Evolutionary conservation across 306 rosid genomes (phyloP).

Genomic region (Mucuna pruriens): DNA sequence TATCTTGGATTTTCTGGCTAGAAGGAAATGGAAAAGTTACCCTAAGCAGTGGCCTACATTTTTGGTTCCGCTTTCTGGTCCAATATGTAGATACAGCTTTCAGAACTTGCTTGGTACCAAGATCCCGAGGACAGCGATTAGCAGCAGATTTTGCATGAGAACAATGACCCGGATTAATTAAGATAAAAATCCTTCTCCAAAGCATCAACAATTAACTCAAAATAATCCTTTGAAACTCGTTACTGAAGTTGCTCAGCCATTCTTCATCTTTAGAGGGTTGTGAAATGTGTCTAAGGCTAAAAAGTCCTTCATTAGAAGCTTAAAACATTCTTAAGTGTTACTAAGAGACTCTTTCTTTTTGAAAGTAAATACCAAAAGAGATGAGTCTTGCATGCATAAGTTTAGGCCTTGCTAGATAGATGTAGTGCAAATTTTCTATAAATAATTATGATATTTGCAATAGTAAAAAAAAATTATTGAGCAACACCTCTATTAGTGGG

Average conservation of each 20-base stretch:
- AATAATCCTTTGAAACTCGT: constrained; percentile 57
- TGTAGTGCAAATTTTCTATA: too few species aligned
- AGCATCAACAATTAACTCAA: constrained; percentile 72
- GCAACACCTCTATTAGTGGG: too few species aligned
- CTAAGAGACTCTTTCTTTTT: too few species aligned
- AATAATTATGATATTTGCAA: too few species aligned
- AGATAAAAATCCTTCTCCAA: constrained; percentile 69
- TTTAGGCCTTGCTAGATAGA: too few species aligned
- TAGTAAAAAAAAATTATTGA: too few species aligned
- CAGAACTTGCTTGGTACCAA: constrained; percentile 50
- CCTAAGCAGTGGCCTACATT: constrained; percentile 51
- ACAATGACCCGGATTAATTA: constrained; percentile 51
- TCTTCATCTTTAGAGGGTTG: constrained; percentile 83
- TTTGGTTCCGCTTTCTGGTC: constrained; percentile 74
- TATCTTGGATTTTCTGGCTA: not conserved
- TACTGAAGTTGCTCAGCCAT: constrained; percentile 65
- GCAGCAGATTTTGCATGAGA: constrained; percentile 52
- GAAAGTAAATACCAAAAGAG: too few species aligned
- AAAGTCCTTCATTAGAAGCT: too few species aligned
- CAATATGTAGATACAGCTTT: constrained; percentile 66
- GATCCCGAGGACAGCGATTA: constrained; percentile 45
- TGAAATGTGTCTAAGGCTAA: too few species aligned
- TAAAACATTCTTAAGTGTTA: too few species aligned
- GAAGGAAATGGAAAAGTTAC: constrained; percentile 45
- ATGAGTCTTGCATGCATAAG: too few species aligned